Evolutionary conservation across 2,329 filamentous ascomycete genomes (phyloP), one percentile per base, ranked within the genome.

Genomic region (Ascochyta rabiei): DNA sequence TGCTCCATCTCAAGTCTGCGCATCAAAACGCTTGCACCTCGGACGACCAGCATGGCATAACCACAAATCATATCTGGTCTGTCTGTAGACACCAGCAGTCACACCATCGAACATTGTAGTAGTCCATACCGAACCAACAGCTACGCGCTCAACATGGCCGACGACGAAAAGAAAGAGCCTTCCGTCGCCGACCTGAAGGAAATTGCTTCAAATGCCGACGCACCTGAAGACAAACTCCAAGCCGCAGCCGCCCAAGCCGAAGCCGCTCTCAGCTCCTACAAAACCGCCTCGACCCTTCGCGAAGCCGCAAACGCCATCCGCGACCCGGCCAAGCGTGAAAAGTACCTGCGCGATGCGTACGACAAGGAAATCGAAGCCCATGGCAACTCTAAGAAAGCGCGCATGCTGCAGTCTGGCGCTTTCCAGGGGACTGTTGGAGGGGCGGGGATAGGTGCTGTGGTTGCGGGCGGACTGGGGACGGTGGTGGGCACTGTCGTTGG

Each of bases 381-480:
- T 24, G 71, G 70, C 10, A 68, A 67, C 47, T 65, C 61, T 51
- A 74, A 72, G 44, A 74, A 74, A 31, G 71, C 71, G 23, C 60
- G 71, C 1, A 61, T 73, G 47, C 63, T 74, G 30, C 63, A 64
- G 35, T 69, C 64, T 1, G 70, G 78, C 1, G 72, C 73, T 1
- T 78, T 77, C 52, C 76, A 78, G 54, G 77, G 77, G 1, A 68
- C 69, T 1, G 64, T 71, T 12, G 77, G 74, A 6, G 77, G 77
- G 2, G 77, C 73, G 0, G 77, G 77, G 0, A 79, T 79, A 18
- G 77, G 77, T 0, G 73, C 70, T 15, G 76, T 74, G 7, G 74
- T 77, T 2, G 73, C 73, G 1, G 66, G 75, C 18, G 77, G 77
- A 0, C 51, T 79, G 16, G 77, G 77, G 0, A 76, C 76, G 0